Evolutionary conservation across 257 asterid species (phyloP).

Genomic region (Verbascum thapsus): DNA sequence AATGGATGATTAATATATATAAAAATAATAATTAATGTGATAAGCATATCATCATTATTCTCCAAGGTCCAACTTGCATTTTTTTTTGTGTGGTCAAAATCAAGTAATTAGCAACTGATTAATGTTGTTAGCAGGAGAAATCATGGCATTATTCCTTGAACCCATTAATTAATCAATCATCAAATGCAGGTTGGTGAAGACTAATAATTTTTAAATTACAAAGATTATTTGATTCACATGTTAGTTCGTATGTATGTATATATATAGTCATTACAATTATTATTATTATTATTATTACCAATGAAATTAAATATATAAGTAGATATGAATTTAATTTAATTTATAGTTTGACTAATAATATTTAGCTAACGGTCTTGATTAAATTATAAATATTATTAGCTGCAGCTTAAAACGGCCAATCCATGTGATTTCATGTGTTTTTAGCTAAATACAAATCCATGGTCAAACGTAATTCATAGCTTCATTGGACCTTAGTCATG

Average conservation of each 20-base stretch:
- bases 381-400: conserved; percentile 35
- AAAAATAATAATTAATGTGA: conserved; percentile 21
- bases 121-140: conserved; percentile 8
- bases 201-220: conserved; percentile 29
- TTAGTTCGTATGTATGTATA: conserved; percentile 31
- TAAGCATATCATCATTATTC: conserved; percentile 26
- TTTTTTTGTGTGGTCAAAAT: conserved; percentile 47
- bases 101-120: conserved; percentile 28
- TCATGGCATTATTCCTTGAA: conserved; percentile 45
- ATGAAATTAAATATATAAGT: not conserved
- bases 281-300: not conserved
- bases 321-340: conserved; percentile 6
- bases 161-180: conserved; percentile 30
- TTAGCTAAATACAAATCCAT: conserved; percentile 21
- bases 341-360: conserved; percentile 51
- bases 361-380: conserved; percentile 31
- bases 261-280: not conserved
- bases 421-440: conserved; percentile 85
- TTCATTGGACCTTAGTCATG: conserved; percentile 21
- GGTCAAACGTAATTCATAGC: conserved; percentile 37
- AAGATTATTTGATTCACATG: conserved; percentile 44
- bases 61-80: conserved; percentile 43
- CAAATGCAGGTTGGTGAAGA: conserved; percentile 44
- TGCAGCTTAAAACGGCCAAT: conserved; percentile 37
- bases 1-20: not conserved